Conservation (phyloP, 805 yeast species). For the Cyberlindnera japonica region DNA sequence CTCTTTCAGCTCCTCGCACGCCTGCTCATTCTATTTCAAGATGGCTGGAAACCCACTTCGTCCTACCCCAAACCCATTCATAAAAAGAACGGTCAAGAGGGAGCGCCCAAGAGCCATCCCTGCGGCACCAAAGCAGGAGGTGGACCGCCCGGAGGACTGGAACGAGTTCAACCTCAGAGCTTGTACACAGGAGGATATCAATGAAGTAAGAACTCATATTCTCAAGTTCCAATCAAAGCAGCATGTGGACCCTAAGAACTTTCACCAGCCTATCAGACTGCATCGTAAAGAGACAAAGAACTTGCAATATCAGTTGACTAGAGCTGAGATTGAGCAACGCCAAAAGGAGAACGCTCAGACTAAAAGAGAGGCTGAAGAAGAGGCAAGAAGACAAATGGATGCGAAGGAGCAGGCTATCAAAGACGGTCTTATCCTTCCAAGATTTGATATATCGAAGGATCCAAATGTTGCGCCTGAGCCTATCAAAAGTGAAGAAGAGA, state of each 20-base stretch:
- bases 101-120: constrained; percentile 15
- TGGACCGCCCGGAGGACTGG: constrained; percentile 30
- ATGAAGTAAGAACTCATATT: constrained; percentile 73
- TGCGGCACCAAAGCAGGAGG: constrained; percentile 12
- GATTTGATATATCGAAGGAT: constrained; percentile 17
- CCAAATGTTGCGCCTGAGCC: constrained; percentile 31
- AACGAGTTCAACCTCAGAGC: constrained; percentile 54
- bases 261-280: constrained; percentile 78
- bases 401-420: constrained; percentile 21
- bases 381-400: constrained; percentile 31
- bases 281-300: constrained; percentile 94
- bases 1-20: too few species aligned
- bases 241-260: constrained; percentile 67
- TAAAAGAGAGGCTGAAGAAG: constrained; percentile 25
- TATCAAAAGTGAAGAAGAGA: constrained; percentile 35
- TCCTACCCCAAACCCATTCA: constrained; percentile 19
- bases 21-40: too few species aligned
- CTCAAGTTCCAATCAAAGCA: constrained; percentile 74
- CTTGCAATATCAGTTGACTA: constrained; percentile 77
- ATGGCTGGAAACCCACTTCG: constrained; percentile 11
- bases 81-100: constrained; percentile 12
- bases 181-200: constrained; percentile 66
- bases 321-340: constrained; percentile 69
- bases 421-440: constrained; percentile 13
- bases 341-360: constrained; percentile 44